Evolutionary conservation across 1,139 yeast genomes (phyloP).

Genomic region (Zhuliangozyma blackwelliae): DNA sequence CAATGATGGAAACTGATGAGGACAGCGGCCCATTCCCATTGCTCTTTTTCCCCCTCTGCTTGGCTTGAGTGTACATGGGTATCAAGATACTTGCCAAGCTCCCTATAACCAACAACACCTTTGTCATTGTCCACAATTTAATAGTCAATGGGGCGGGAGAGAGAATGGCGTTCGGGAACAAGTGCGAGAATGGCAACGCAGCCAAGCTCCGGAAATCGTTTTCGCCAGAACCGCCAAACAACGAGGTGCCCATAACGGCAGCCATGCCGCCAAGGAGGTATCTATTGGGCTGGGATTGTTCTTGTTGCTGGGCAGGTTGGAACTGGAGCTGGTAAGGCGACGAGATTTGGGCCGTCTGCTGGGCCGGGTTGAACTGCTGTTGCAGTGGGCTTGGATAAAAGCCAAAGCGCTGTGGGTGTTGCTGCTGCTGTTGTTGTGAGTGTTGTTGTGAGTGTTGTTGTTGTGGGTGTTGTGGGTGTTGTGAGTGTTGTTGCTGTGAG

Average conservation of each 20-base stretch:
- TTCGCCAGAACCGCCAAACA: slow-evolving; percentile 32
- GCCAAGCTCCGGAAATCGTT: slow-evolving; percentile 39
- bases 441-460: slow-evolving; percentile 15
- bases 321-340: slow-evolving; percentile 3
- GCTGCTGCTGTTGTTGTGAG: slow-evolving; percentile 15
- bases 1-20: slow-evolving; percentile 2
- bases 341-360: slow-evolving; percentile 5
- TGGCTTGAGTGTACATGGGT: slow-evolving; percentile 16
- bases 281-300: slow-evolving; percentile 23
- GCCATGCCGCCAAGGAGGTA: slow-evolving; percentile 55
- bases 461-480: slow-evolving; percentile 3
- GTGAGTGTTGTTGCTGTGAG: slow-evolving; percentile 3
- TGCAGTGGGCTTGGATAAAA: slow-evolving; percentile 18
- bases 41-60: slow-evolving; percentile 2
- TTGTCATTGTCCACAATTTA: slow-evolving; percentile 26
- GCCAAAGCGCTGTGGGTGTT: slow-evolving; percentile 17
- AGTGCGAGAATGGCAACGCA: slow-evolving; percentile 27
- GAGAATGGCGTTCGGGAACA: slow-evolving; percentile 22
- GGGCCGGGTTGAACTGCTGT: slow-evolving; percentile 17
- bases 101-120: slow-evolving; percentile 22
- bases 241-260: slow-evolving; percentile 47
- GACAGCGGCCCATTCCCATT: not conserved
- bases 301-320: slow-evolving; percentile 5
- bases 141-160: slow-evolving; percentile 22
- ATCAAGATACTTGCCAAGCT: slow-evolving; percentile 21